Evolutionary conservation across 2,329 filamentous ascomycete genomes (phyloP).

Genomic region (Xylaria sp.): DNA sequence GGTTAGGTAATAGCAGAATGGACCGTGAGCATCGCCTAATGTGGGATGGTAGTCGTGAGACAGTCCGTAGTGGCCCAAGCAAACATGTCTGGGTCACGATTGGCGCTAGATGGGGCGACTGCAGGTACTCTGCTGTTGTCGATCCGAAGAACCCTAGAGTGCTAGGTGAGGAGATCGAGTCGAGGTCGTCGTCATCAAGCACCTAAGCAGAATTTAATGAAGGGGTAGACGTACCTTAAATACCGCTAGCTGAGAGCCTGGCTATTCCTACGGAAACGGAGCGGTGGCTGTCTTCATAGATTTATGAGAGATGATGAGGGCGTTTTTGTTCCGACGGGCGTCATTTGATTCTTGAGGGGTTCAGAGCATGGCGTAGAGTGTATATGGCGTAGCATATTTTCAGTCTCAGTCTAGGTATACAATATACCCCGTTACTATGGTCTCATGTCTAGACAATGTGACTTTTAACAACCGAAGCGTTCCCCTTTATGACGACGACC

Average conservation of each 20-base stretch:
- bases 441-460: background rate
- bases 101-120: conserved; percentile 70
- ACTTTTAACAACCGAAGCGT: background rate
- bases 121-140: conserved; percentile 64
- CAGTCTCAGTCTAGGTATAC: conserved; percentile 22
- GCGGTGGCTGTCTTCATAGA: conserved; percentile 9
- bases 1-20: conserved; percentile 74
- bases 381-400: conserved; percentile 37
- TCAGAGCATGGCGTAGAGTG: conserved; percentile 38
- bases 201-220: conserved; percentile 14
- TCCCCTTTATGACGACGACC: background rate
- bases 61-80: conserved; percentile 61
- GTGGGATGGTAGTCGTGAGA: conserved; percentile 69
- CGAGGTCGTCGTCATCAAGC: conserved; percentile 46
- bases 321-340: conserved; percentile 22
- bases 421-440: conserved; percentile 14
- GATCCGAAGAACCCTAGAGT: conserved; percentile 65
- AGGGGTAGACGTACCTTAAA: background rate
- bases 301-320: conserved; percentile 38
- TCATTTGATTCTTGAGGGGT: conserved; percentile 8
- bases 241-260: background rate
- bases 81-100: conserved; percentile 77
- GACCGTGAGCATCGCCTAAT: conserved; percentile 62
- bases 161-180: conserved; percentile 64
- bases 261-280: background rate